Evolutionary conservation across 176 grass and related monocot genomes (phyloP).

Genomic region (Carex scoparia): DNA sequence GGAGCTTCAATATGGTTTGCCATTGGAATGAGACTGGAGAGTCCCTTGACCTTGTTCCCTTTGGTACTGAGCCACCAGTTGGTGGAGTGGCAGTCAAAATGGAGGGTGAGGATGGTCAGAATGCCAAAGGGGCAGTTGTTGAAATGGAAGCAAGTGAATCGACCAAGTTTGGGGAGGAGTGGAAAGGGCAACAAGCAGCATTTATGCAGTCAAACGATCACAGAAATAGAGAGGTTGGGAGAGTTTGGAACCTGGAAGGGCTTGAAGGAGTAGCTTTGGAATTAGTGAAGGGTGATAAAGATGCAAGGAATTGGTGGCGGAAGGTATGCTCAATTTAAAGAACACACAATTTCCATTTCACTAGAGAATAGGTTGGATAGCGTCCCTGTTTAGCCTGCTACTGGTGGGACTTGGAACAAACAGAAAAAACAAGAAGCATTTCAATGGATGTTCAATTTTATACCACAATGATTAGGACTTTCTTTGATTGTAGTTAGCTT

Average conservation of each 20-base stretch:
- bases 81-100: conserved; percentile 2
- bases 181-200: conserved; percentile 63
- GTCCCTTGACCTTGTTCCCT: conserved; percentile 30
- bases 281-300: conserved; percentile 76
- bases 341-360: neutral
- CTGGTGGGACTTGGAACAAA: neutral
- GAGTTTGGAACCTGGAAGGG: conserved; percentile 55
- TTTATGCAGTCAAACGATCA: conserved; percentile 92
- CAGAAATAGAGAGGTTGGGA: conserved; percentile 36
- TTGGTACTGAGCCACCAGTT: neutral
- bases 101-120: conserved; percentile 11
- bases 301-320: conserved; percentile 78
- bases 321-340: conserved; percentile 50
- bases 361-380: neutral
- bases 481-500: neutral
- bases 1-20: conserved; percentile 52
- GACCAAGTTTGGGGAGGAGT: conserved; percentile 49
- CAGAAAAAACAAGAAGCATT: neutral
- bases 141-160: conserved; percentile 23
- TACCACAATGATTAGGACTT: conserved; percentile 12
- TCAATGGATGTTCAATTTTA: neutral
- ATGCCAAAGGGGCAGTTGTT: neutral
- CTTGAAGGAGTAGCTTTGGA: conserved; percentile 55
- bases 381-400: neutral
- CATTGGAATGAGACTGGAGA: conserved; percentile 79